Evolutionary conservation across 345 rosid species (phyloP).

Genomic region (Salix viminalis): DNA sequence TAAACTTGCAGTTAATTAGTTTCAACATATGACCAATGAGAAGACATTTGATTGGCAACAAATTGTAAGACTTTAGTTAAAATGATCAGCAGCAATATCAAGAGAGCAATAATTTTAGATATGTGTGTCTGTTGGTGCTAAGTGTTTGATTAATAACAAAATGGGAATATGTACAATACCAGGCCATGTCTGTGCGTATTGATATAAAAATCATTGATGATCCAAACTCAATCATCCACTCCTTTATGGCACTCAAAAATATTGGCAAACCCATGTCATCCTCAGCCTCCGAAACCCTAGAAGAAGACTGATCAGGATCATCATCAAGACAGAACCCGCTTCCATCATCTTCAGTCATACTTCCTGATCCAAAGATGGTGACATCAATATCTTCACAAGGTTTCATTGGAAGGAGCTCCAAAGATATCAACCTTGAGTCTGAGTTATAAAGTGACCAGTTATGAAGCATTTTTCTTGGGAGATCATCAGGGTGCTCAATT

Average conservation of each 20-base stretch:
- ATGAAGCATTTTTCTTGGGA: conserved; percentile 66
- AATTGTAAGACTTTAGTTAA: not conserved
- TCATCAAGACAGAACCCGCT: conserved; percentile 48
- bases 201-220: conserved; percentile 54
- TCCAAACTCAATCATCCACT: conserved; percentile 85
- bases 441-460: conserved; percentile 85
- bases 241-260: conserved; percentile 67
- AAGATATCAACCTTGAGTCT: conserved; percentile 58
- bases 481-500: conserved; percentile 37
- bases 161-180: conserved; percentile 41
- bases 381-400: conserved; percentile 68
- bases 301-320: conserved; percentile 41
- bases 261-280: conserved; percentile 45
- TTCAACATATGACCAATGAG: not conserved
- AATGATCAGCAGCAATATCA: not conserved
- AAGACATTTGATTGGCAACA: not conserved
- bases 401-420: conserved; percentile 83
- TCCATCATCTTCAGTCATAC: conserved; percentile 62
- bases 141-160: not conserved
- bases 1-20: not conserved
- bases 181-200: conserved; percentile 70
- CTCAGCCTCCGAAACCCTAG: conserved; percentile 28
- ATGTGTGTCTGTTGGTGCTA: not conserved
- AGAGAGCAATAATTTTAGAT: not conserved
- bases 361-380: conserved; percentile 69